These are phyloP conservation scores for Amoebophrya sp. DNA, from an alignment of 169 alveolate genomes.

Conservation along the genomic window DNA sequence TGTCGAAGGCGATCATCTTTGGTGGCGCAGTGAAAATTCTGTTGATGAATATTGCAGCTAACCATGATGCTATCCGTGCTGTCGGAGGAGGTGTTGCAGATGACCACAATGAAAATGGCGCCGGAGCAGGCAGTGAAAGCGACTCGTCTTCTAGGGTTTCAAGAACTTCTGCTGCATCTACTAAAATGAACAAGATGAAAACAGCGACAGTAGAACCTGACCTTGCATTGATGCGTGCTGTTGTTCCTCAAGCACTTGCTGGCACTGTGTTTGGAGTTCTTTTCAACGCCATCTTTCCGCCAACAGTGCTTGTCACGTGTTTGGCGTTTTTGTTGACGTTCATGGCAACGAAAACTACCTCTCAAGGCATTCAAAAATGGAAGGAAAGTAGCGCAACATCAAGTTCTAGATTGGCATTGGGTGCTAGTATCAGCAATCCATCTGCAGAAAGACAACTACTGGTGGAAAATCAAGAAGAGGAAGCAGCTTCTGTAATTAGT, in stretches of 20 bases:
- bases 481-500: not conserved
- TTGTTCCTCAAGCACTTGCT: not conserved
- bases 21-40: not conserved
- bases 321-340: not conserved
- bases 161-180: too few relatives aligned
- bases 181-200: too few relatives aligned
- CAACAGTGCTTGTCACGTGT: not conserved
- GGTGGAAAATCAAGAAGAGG: not conserved
- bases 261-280: not conserved
- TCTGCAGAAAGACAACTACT: not conserved
- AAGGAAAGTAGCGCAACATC: not conserved
- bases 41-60: too few relatives aligned
- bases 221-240: not conserved
- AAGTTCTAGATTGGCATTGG: too few relatives aligned
- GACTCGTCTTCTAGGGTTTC: too few relatives aligned
- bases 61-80: too few relatives aligned
- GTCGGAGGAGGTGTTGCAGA: too few relatives aligned
- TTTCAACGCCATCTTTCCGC: not conserved
- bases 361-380: not conserved
- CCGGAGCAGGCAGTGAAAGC: too few relatives aligned
- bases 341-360: not conserved
- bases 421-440: not conserved
- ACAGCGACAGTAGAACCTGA: too few relatives aligned
- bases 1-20: slow-evolving; percentile 16
- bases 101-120: too few relatives aligned